Evolutionary conservation across 352 stramenopile species (phyloP).

Genomic region (Elongisporangium prolatum): DNA sequence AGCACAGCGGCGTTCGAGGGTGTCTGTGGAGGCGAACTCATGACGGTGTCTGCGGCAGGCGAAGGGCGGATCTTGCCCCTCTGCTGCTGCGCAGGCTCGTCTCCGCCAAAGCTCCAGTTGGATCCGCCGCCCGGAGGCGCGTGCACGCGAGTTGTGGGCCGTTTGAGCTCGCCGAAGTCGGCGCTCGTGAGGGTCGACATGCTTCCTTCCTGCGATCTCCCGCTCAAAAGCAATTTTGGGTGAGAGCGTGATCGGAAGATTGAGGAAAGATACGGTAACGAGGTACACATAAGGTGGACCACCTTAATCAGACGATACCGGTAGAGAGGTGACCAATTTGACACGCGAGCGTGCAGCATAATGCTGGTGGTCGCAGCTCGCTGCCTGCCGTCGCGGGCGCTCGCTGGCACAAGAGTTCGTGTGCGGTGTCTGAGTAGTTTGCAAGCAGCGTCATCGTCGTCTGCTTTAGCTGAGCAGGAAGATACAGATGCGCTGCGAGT

Average conservation of each 20-base stretch:
- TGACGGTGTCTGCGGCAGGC: slow-evolving; percentile 18
- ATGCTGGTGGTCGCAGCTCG: neutral
- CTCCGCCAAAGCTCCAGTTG: slow-evolving; percentile 67
- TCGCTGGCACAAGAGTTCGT: neutral
- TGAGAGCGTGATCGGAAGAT: neutral
- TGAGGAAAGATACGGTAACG: neutral
- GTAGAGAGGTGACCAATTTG: too few relatives aligned
- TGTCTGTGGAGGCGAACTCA: slow-evolving; percentile 31
- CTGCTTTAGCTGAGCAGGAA: neutral
- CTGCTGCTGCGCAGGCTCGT: slow-evolving; percentile 20
- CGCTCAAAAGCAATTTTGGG: neutral
- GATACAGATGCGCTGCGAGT: slow-evolving; percentile 21
- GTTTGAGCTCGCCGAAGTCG: slow-evolving; percentile 81
- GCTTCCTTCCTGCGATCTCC: slow-evolving; percentile 5
- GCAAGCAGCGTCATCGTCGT: neutral
- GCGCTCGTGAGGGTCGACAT: slow-evolving; percentile 85
- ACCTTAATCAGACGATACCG: neutral
- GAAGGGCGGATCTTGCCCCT: slow-evolving; percentile 14
- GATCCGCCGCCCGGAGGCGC: slow-evolving; percentile 75
- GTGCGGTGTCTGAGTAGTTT: neutral
- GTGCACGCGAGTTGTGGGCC: slow-evolving; percentile 77
- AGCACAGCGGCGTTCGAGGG: slow-evolving; percentile 9
- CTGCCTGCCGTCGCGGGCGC: neutral
- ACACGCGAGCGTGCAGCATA: neutral
- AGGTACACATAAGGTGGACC: neutral